Conservation (phyloP, 805 yeast species). For the Metschnikowia chrysomelidarum region DNA sequence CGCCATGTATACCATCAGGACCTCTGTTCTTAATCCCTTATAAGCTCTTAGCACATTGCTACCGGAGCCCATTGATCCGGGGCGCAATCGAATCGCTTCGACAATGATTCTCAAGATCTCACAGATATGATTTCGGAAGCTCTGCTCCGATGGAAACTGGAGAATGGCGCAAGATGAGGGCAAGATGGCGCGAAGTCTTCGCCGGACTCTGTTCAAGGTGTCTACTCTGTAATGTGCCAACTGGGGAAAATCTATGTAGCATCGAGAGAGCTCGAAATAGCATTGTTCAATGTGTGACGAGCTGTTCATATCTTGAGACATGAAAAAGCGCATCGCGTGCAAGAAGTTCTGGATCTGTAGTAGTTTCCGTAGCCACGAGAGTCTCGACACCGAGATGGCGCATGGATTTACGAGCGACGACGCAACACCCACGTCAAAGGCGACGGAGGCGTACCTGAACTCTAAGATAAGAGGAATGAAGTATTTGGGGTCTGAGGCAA, state of each 20-base stretch:
- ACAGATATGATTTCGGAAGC: constrained; percentile 4
- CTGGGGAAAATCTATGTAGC: constrained; percentile 12
- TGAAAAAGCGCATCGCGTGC: constrained; percentile 9
- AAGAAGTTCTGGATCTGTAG: constrained; percentile 15
- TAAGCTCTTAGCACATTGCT: constrained; percentile 16
- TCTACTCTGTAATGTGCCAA: constrained; percentile 9
- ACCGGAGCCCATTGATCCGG: constrained; percentile 8
- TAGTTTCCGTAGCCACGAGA: constrained; percentile 14
- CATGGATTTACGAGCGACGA: too few species aligned
- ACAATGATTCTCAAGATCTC: constrained; percentile 5
- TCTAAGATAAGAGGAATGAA: constrained; percentile 7
- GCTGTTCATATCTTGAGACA: constrained; percentile 1
- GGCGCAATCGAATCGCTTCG: too few species aligned
- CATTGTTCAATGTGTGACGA: constrained; percentile 10
- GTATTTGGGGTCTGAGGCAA: constrained; percentile 5
- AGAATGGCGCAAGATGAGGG: constrained; percentile 8
- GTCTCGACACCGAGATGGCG: constrained; percentile 5
- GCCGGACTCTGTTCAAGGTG: constrained; percentile 6
- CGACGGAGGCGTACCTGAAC: neutral
- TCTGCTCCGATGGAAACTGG: constrained; percentile 2
- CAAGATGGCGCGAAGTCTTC: constrained; percentile 3
- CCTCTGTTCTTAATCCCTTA: constrained; percentile 11
- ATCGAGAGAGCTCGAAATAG: constrained; percentile 17
- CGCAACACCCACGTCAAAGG: too few species aligned
- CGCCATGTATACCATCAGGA: constrained; percentile 8